Base-by-base conservation (phyloP, 2,329 filamentous ascomycete species). In the Boeremia lycopersici region DNA sequence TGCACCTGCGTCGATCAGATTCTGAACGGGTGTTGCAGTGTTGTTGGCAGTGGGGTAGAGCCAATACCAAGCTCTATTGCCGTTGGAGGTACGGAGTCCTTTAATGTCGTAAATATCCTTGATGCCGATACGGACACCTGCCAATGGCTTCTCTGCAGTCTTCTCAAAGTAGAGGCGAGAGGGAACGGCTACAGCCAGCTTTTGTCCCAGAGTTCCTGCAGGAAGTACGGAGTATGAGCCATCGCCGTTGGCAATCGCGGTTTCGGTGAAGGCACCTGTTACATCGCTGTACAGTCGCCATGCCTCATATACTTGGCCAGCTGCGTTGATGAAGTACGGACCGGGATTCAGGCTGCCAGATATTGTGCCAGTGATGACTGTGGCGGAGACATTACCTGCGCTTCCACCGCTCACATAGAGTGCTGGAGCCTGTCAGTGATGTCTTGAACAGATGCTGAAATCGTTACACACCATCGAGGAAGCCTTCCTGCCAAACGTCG, bases 31-130 rank as follows among this genome's bases (percentile, higher is more conserved):
- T 0, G 79, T 65, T 0, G 82, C 81, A 1, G 82, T 86, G 2
- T 62, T 65, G 2, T 72, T 77, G 0, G 77, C 74, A 2, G 77
- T 64, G 1, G 77, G 74, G 48, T 85, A 82, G 2, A 88, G 70
- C 30, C 80, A 73, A 19, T 79, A 80, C 77, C 82, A 89, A 1
- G 85, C 81, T 29, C 82, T 76, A 49, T 85, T 87, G 0, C 86
- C 86, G 29, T 82, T 77, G 1, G 78, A 78, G 0, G 83, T 86
- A 11, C 78, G 78, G 0, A 86, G 69, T 1, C 86, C 86, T 19
- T 79, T 78, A 34, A 88, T 70, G 57, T 86, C 78, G 62, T 80
- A 85, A 41, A 87, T 84, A 60, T 89, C 86, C 67, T 89, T 89
- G 49, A 88, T 78, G 0, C 80, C 85, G 0, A 88, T 68, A 15